A percentile compares a stretch with the other conserved stretches of the same genome.
These are phyloP conservation scores for Vitis riparia DNA, from an alignment of 164 flowering plant species.

Conservation along the genomic window DNA sequence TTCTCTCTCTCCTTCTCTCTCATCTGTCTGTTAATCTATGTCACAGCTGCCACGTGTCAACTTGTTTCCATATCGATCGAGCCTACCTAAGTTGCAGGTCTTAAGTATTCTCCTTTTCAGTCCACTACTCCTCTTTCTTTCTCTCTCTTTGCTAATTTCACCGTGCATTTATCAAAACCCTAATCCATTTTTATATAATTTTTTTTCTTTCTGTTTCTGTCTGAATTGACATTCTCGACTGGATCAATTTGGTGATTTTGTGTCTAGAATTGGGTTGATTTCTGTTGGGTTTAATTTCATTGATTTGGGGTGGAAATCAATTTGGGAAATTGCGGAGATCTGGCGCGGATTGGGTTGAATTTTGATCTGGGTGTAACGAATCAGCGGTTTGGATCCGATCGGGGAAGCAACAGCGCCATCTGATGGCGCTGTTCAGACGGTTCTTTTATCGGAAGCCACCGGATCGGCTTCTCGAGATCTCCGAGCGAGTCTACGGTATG, in stretches of 20 bases:
- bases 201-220: neutral
- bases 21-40: neutral
- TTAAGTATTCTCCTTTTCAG: slow-evolving; percentile 16
- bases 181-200: neutral
- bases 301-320: slow-evolving; percentile 5
- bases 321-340: slow-evolving; percentile 22
- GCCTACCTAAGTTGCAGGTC: neutral
- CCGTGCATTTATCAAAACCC: slow-evolving; percentile 5
- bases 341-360: slow-evolving; percentile 6
- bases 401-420: slow-evolving; percentile 69
- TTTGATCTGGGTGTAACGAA: slow-evolving; percentile 22
- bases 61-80: no score
- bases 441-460: slow-evolving; percentile 92
- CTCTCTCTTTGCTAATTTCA: slow-evolving; percentile 6
- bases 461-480: slow-evolving; percentile 93
- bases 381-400: slow-evolving; percentile 60
- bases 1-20: slow-evolving; percentile 11
- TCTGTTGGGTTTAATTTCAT: neutral
- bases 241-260: neutral
- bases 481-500: slow-evolving; percentile 89
- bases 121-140: slow-evolving; percentile 21
- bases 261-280: neutral
- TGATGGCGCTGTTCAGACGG: slow-evolving; percentile 96
- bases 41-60: no score
- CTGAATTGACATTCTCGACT: neutral